Conservation (phyloP, 208 protist species). For the Tritrichomonas musculus region DNA sequence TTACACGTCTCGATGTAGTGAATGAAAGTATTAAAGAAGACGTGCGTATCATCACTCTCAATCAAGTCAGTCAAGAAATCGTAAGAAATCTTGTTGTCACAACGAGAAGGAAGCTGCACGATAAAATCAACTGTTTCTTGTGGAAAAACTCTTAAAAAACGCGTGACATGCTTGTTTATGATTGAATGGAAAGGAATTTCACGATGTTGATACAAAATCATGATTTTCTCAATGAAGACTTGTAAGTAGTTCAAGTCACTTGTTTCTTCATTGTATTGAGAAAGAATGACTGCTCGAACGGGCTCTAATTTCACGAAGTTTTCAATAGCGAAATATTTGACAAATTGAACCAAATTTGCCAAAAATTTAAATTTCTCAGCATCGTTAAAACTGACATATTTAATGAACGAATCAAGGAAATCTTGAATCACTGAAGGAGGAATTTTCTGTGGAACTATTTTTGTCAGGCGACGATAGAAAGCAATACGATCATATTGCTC, state of each 20-base stretch:
- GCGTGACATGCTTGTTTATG: not conserved
- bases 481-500: not conserved
- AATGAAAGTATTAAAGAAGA: not conserved
- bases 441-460: not conserved
- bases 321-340: not conserved
- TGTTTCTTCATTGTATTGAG: not conserved
- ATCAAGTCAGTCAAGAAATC: not conserved
- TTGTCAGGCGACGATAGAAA: not conserved
- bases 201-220: not conserved
- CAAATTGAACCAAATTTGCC: not conserved
- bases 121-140: not conserved
- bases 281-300: not conserved
- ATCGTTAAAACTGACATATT: not conserved
- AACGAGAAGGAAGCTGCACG: not conserved
- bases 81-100: not conserved
- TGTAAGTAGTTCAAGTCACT: not conserved
- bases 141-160: not conserved
- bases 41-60: not conserved
- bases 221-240: not conserved
- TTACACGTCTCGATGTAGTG: not conserved
- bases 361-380: not conserved
- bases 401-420: not conserved
- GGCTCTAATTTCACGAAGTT: not conserved
- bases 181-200: not conserved
- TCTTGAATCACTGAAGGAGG: not conserved